phyloP scores from a whole-genome alignment of 2,329 filamentous ascomycete species.

The Spiromastix sp. region DNA sequence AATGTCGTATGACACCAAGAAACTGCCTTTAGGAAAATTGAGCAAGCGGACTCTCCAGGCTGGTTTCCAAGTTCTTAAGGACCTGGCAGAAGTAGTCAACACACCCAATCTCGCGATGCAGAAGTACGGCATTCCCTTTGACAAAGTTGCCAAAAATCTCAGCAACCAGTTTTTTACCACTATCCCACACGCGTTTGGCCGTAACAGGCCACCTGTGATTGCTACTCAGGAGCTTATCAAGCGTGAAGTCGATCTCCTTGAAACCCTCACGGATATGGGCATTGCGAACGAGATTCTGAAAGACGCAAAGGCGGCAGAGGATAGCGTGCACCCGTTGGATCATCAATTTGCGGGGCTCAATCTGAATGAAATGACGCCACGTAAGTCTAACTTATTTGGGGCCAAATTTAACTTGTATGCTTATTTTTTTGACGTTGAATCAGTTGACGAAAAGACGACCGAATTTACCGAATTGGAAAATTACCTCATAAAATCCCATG shows the following conservation, averaged over 20 bases:
- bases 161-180: slow-evolving; percentile 72
- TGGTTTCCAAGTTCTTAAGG: slow-evolving; percentile 68
- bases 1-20: slow-evolving; percentile 44
- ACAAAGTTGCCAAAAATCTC: slow-evolving; percentile 46
- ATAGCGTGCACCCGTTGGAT: slow-evolving; percentile 55
- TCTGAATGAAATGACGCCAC: slow-evolving; percentile 64
- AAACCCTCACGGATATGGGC: slow-evolving; percentile 78
- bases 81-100: slow-evolving; percentile 58
- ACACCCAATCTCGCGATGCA: slow-evolving; percentile 34
- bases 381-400: too few relatives aligned
- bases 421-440: background rate
- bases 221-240: slow-evolving; percentile 48
- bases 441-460: slow-evolving; percentile 42
- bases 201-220: slow-evolving; percentile 62
- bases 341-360: slow-evolving; percentile 60
- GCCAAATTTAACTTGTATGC: background rate
- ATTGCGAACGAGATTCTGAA: slow-evolving; percentile 71
- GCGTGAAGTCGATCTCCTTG: slow-evolving; percentile 66
- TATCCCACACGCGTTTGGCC: slow-evolving; percentile 74
- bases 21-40: slow-evolving; percentile 74
- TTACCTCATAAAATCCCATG: slow-evolving; percentile 59
- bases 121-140: slow-evolving; percentile 28
- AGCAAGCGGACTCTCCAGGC: slow-evolving; percentile 65
- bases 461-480: slow-evolving; percentile 57
- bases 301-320: slow-evolving; percentile 42